Evolutionary conservation across 208 protist genomes (phyloP).

Genomic region (Trypanosoma scelopori): DNA sequence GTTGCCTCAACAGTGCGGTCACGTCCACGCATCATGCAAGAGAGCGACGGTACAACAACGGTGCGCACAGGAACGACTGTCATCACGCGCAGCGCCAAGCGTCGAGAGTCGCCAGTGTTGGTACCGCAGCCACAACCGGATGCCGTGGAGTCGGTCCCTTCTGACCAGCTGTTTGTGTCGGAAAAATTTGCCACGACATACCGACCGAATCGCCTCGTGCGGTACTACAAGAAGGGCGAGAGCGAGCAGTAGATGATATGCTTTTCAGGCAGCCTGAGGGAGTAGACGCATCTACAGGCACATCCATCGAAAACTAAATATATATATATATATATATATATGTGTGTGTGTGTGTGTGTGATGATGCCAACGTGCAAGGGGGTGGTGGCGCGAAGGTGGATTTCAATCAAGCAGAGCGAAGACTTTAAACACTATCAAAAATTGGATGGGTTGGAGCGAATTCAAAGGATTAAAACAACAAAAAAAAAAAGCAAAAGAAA

Average conservation of each 20-base stretch:
- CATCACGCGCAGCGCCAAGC: slow-evolving; percentile 29
- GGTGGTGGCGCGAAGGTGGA: too few species aligned
- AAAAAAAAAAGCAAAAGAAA: too few species aligned
- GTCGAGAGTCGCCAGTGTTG: slow-evolving; percentile 27
- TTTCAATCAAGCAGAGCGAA: too few species aligned
- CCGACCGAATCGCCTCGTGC: slow-evolving; percentile 33
- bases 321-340: too few species aligned
- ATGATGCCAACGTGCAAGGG: too few species aligned
- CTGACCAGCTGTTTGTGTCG: slow-evolving; percentile 30
- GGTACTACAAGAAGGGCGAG: slow-evolving; percentile 8
- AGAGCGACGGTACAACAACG: slow-evolving; percentile 30
- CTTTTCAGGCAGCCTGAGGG: too few species aligned
- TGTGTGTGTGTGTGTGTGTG: too few species aligned
- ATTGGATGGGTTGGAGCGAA: too few species aligned
- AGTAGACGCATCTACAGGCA: too few species aligned
- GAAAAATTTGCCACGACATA: slow-evolving; percentile 39
- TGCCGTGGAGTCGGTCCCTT: slow-evolving; percentile 7
- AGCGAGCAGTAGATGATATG: background rate
- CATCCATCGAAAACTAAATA: too few species aligned
- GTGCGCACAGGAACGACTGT: slow-evolving; percentile 73
- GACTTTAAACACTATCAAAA: too few species aligned
- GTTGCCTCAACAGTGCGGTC: slow-evolving; percentile 39
- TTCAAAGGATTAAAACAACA: too few species aligned
- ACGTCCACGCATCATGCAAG: slow-evolving; percentile 55
- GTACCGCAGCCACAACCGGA: slow-evolving; percentile 17